Evolutionary conservation across 129 eudicot species (phyloP).

Genomic region (Sambucus nigra): DNA sequence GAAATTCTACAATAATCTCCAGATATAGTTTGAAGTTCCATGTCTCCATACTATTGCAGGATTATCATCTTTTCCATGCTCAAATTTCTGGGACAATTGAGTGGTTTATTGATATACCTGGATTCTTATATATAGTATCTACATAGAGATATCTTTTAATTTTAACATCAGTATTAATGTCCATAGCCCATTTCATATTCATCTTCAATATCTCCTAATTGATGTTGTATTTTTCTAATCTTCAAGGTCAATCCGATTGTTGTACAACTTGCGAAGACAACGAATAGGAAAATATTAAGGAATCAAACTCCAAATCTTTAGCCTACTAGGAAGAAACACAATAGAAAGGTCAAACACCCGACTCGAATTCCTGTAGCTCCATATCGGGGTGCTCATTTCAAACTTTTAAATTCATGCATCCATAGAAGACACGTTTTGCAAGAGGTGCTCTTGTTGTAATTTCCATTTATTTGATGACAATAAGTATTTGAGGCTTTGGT

Average conservation of each 20-base stretch:
- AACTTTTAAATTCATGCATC: slow-evolving; percentile 43
- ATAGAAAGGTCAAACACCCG: slow-evolving; percentile 61
- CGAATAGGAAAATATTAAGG: slow-evolving; percentile 36
- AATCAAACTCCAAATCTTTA: slow-evolving; percentile 40
- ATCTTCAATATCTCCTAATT: slow-evolving; percentile 1
- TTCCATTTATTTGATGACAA: slow-evolving; percentile 79
- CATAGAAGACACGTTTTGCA: slow-evolving; percentile 60
- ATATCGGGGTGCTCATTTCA: slow-evolving; percentile 31
- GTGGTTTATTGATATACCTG: slow-evolving; percentile 71
- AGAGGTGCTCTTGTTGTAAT: slow-evolving; percentile 91
- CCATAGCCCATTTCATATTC: slow-evolving; percentile 3
- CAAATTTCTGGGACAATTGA: slow-evolving; percentile 89
- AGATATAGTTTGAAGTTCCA: slow-evolving; percentile 7
- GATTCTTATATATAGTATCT: slow-evolving; percentile 88
- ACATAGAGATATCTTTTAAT: slow-evolving; percentile 8
- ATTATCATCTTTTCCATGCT: slow-evolving; percentile 89
- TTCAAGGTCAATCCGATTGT: slow-evolving; percentile 81
- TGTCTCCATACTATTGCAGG: slow-evolving; percentile 41
- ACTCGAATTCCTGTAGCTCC: slow-evolving; percentile 28
- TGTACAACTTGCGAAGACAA: slow-evolving; percentile 32
- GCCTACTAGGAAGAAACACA: slow-evolving; percentile 48
- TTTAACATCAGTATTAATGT: background rate
- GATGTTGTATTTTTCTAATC: slow-evolving; percentile 8
- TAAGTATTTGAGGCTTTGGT: slow-evolving; percentile 94
- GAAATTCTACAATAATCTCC: background rate